These are phyloP conservation scores for Dujonia santamariae DNA, from an alignment of 1,139 yeast species.

Conservation along the genomic window DNA sequence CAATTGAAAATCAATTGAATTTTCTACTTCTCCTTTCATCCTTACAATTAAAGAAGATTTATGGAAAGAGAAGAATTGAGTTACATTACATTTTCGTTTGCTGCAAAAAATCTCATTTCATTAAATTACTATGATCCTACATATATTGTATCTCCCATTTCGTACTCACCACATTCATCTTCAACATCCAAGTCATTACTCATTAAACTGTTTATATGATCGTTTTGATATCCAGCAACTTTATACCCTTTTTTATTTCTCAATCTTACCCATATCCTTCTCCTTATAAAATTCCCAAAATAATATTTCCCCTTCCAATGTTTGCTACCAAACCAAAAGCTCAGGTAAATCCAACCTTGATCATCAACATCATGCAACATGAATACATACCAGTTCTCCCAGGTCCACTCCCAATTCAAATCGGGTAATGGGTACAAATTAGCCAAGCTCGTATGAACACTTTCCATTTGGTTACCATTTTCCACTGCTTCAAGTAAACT, in stretches of 20 bases:
- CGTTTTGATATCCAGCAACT: background rate
- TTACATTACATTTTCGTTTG: background rate
- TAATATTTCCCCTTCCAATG: constrained; percentile 62
- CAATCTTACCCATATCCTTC: constrained; percentile 60
- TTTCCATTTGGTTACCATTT: constrained; percentile 6
- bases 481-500: constrained; percentile 18
- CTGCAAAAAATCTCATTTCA: background rate
- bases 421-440: constrained; percentile 60
- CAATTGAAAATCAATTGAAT: constrained; percentile 1
- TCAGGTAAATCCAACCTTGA: constrained; percentile 73
- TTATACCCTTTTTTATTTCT: constrained; percentile 15
- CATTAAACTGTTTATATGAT: background rate
- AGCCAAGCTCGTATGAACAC: constrained; percentile 20
- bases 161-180: background rate
- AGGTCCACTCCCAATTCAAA: constrained; percentile 65
- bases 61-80: too few relatives aligned
- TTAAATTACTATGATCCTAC: background rate
- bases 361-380: constrained; percentile 74
- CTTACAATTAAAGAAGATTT: too few relatives aligned
- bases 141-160: constrained; percentile 1
- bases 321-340: constrained; percentile 40
- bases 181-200: background rate
- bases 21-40: too few relatives aligned
- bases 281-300: constrained; percentile 53
- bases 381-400: constrained; percentile 71